phyloP scores from a whole-genome alignment of 305 asterid species.

The Fraxinus ornus region DNA sequence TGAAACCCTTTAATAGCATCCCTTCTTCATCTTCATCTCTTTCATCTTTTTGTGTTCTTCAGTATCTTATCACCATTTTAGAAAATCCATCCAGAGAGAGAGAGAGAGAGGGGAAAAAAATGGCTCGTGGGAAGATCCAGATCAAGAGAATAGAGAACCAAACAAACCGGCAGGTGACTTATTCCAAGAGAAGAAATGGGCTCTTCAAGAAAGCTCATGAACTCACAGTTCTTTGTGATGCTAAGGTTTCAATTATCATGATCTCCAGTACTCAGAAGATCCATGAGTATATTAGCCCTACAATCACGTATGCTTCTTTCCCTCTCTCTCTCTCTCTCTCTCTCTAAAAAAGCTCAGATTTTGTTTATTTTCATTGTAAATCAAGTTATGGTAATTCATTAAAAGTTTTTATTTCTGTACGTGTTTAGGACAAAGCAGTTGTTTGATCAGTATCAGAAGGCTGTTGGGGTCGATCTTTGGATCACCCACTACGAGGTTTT shows the following conservation, averaged over 20 bases:
- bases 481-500: conserved; percentile 74
- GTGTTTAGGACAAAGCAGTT: conserved; percentile 68
- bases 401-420: background rate
- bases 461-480: conserved; percentile 81
- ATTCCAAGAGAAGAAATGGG: conserved; percentile 92
- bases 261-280: conserved; percentile 81
- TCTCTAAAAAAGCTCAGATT: background rate
- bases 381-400: background rate
- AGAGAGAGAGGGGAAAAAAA: conserved; percentile 1
- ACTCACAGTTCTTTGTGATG: conserved; percentile 91
- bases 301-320: conserved; percentile 37
- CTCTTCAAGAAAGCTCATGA: conserved; percentile 90
- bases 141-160: conserved; percentile 91
- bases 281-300: conserved; percentile 86
- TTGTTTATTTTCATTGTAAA: background rate
- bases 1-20: conserved; percentile 15
- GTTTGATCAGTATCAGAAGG: conserved; percentile 74
- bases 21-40: background rate
- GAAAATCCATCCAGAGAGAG: background rate
- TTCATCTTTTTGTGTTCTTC: background rate
- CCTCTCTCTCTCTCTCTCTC: background rate
- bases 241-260: conserved; percentile 79
- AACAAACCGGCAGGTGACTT: conserved; percentile 88
- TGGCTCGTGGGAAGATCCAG: conserved; percentile 99
- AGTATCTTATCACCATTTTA: conserved; percentile 32